Base-by-base conservation (phyloP, 768 basidiomycete genomes). In the Candolleomyces efflorescens region DNA sequence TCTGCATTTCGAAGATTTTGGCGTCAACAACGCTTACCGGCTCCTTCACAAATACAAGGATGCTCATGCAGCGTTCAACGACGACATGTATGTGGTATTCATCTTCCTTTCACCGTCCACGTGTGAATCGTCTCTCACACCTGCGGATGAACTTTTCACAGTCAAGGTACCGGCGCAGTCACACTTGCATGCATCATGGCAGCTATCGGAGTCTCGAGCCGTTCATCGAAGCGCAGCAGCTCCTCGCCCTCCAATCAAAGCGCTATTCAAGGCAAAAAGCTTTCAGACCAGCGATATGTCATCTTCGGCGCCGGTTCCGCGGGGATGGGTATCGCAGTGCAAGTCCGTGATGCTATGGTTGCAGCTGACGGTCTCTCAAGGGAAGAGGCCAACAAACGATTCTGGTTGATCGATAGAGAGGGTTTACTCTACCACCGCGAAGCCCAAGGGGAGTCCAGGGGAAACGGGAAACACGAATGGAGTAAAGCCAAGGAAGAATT, bases 1-100 rank as follows among this genome's bases (percentile, higher is more conserved):
- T 3, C 72, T 90, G 3, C 92, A 95, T 67, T 92, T 94, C 55
- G 92, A 94, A 66, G 91, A 94, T 64, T 92, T 92, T 60, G 90
- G 90, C 3, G 84, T 89, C 2, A 78, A 79, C 26, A 92, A 93
- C 60, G 91, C 92, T 0, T 82, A 88, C 58, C 71, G 82, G 17
- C 68, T 93, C 1, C 75, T 94, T 38, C 76, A 84, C 43, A 72
- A 75, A 39, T 92, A 89, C 69, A 75, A 78, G 9, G 76, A 81
- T 44, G 69, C 78, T n/a, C 87, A 89, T 61, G 74, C 86, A 0
- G 80, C 84, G 4, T 89, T 94, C 77, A 94, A 94, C 67, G 92
- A 94, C 60, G 92, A 94, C 67, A 88, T 93, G 87, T 87, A 68
- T 1, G 68, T 65, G 39, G 32, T 2, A 22, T 11, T 18, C 27